A percentile compares a stretch with the other conserved stretches of the same genome.
These are phyloP conservation scores for Rhynchospora tenuis DNA, from an alignment of 176 grass and related monocot genomes.

Conservation along the genomic window DNA sequence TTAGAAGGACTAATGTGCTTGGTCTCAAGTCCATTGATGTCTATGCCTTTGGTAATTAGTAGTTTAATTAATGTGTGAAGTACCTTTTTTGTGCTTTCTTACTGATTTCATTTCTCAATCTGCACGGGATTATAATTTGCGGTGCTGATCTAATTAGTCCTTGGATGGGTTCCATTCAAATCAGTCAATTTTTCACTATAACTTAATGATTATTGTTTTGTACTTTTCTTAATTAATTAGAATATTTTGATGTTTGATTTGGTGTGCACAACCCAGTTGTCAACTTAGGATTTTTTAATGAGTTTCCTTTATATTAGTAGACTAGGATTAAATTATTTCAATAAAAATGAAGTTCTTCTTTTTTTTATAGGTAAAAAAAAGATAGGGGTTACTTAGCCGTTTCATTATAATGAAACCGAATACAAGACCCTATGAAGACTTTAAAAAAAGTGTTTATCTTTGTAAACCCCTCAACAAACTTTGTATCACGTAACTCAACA, in stretches of 20 bases:
- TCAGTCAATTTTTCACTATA: too few species aligned
- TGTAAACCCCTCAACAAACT: background rate
- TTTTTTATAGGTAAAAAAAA: too few species aligned
- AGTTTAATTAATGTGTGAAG: background rate
- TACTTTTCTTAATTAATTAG: background rate
- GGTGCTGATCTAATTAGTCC: too few species aligned
- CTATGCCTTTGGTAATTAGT: slow-evolving; percentile 73
- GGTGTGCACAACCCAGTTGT: background rate
- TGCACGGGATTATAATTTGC: too few species aligned
- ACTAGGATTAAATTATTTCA: background rate
- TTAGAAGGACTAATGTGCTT: slow-evolving; percentile 58
- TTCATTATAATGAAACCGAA: too few species aligned
- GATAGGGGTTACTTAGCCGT: too few species aligned
- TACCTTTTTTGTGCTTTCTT: background rate
- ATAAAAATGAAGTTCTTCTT: background rate
- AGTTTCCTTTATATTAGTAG: too few species aligned
- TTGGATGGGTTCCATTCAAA: too few species aligned
- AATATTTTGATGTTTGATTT: background rate
- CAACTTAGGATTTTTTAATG: background rate
- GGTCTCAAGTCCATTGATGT: slow-evolving; percentile 80
- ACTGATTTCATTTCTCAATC: background rate
- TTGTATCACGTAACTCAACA: background rate
- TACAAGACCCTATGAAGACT: background rate
- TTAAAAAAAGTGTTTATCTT: background rate
- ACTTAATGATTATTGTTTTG: too few species aligned